Base-by-base conservation (phyloP, 2,329 filamentous ascomycete species). In the Aspergillus neotritici region DNA sequence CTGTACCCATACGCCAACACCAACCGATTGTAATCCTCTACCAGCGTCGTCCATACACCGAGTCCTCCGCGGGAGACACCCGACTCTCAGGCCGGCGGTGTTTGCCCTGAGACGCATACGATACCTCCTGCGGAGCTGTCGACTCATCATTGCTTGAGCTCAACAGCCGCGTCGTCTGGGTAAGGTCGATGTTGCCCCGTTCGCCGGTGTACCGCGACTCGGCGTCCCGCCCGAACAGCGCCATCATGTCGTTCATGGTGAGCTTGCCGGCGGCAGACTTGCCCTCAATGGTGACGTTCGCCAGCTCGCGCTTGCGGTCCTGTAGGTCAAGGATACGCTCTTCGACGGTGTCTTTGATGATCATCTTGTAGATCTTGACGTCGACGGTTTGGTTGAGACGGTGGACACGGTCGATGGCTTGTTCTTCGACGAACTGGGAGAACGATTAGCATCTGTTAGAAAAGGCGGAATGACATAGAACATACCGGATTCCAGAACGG, bases 391-490 rank as follows among this genome's bases (percentile, higher is more conserved):
- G 93, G 32, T 94, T 97, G 41, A 98, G 83, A n/a, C 93, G 88
- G 64, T 98, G 93, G 17, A 98, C 93, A 42, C 93, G 88, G 67
- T 98, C 93, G 55, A 98, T 98, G 37, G 93, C 93, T 74, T 98
- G 93, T 65, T 98, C 93, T 72, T 98, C 93, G 29, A 98, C 88
- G 61, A 98, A 98, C 79, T 87, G 54, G n/a, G 43, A 40, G 36
- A 35, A 11, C 10, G 17, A 31, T 53, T 41, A 61, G 52, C 37
- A 46, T 49, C 11, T 17, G 10, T 31, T 25, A n/a, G 15, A 21
- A 42, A 34, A 50, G 52, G 40, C 53, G 44, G 3, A 43, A 30
- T 25, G 9, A 30, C 17, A 15, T 44, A 47, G 46, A 17, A 72
- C 79, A 63, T 74, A 85, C 82, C 2, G 89, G 93, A 65, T 98